Conservation (phyloP, 805 yeast species). For the Metschnikowia lochheadii region DNA sequence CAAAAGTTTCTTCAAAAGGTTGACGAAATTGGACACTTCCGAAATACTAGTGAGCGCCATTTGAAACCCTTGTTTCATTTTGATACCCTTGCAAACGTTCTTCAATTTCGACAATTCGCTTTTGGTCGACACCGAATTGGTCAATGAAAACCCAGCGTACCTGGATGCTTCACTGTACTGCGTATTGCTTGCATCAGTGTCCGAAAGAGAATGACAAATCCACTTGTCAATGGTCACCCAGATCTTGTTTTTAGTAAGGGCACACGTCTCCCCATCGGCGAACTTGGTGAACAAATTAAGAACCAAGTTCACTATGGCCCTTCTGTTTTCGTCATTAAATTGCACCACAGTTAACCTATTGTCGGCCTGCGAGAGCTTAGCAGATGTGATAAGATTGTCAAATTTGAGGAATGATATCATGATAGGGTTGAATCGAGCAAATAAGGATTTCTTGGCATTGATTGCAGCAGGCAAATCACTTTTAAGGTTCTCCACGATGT, state of each 20-base stretch:
- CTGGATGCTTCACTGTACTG: constrained; percentile 18
- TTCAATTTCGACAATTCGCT: constrained; percentile 10
- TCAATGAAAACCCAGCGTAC: constrained; percentile 15
- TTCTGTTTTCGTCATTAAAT: constrained; percentile 35
- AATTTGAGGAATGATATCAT: constrained; percentile 34
- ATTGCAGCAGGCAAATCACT: constrained; percentile 26
- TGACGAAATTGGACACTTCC: constrained; percentile 61
- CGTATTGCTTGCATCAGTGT: constrained; percentile 10
- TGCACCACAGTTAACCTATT: constrained; percentile 19
- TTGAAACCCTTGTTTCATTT: constrained; percentile 21
- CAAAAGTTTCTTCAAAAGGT: constrained; percentile 46
- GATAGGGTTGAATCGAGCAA: constrained; percentile 32
- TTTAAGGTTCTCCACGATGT: constrained; percentile 27
- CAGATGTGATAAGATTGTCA: constrained; percentile 31
- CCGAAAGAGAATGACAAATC: constrained; percentile 44
- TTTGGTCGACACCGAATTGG: constrained; percentile 4
- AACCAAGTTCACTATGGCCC: constrained; percentile 30
- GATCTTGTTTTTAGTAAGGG: constrained; percentile 40
- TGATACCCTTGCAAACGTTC: constrained; percentile 4
- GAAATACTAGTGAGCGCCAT: constrained; percentile 46
- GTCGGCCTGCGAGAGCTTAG: constrained; percentile 9
- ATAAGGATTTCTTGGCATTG: constrained; percentile 20
- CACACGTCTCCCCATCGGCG: constrained; percentile 38
- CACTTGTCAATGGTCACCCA: constrained; percentile 74
- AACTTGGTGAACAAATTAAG: constrained; percentile 52